These are phyloP conservation scores for Mortierella sp. DNA, from an alignment of 371 early-diverging fungal species.

Conservation along the genomic window DNA sequence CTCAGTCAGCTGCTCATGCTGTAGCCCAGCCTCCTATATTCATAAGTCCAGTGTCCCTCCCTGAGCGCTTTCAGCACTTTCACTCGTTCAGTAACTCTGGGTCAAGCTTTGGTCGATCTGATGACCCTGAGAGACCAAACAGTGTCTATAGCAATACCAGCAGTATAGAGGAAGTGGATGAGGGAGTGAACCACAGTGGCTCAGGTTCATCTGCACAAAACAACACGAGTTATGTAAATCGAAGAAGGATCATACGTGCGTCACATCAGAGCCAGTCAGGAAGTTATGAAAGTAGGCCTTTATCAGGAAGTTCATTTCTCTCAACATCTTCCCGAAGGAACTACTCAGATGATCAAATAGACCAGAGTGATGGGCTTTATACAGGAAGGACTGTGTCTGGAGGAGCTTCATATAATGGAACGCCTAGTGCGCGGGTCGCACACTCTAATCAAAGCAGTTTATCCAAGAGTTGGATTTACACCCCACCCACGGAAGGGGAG, in stretches of 20 bases:
- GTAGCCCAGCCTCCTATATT: slow-evolving; percentile 36
- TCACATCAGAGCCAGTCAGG: slow-evolving; percentile 7
- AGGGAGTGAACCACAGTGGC: slow-evolving; percentile 28
- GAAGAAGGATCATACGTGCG: slow-evolving; percentile 23
- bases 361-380: slow-evolving; percentile 9
- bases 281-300: slow-evolving; percentile 9
- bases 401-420: slow-evolving; percentile 18
- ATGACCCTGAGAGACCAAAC: slow-evolving; percentile 35
- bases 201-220: slow-evolving; percentile 32
- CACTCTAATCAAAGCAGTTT: slow-evolving; percentile 28
- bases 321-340: slow-evolving; percentile 18
- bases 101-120: slow-evolving; percentile 9
- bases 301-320: slow-evolving; percentile 27
- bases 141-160: slow-evolving; percentile 51
- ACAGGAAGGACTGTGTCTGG: neutral
- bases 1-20: slow-evolving; percentile 43
- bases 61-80: slow-evolving; percentile 53
- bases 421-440: slow-evolving; percentile 20
- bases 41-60: slow-evolving; percentile 38
- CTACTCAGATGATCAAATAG: slow-evolving; percentile 19
- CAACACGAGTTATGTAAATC: slow-evolving; percentile 28
- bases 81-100: slow-evolving; percentile 36
- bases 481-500: neutral
- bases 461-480: slow-evolving; percentile 50
- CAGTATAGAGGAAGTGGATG: slow-evolving; percentile 48